A percentile compares a stretch with the other conserved stretches of the same genome.
These are phyloP conservation scores for Dactylonectria macrodidyma DNA, from an alignment of 2,329 filamentous ascomycete species.

Conservation along the genomic window DNA sequence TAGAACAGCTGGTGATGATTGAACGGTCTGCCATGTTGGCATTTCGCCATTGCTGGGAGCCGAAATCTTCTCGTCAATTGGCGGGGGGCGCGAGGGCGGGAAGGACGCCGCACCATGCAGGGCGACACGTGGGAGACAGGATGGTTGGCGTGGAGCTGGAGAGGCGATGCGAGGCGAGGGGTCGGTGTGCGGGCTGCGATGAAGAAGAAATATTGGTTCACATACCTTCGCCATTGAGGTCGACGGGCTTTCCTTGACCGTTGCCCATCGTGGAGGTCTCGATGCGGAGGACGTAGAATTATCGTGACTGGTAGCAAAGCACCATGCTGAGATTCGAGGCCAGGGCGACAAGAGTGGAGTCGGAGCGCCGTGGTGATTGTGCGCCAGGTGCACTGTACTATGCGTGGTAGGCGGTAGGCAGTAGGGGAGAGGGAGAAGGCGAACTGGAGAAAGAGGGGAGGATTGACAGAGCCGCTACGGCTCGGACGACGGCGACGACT, in stretches of 20 bases:
- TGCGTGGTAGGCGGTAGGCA: conserved; percentile 18
- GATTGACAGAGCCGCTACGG: conserved; percentile 1
- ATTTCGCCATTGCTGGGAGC: conserved; percentile 9
- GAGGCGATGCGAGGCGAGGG: conserved; percentile 25
- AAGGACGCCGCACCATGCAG: conserved; percentile 41
- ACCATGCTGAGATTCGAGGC: conserved; percentile 48
- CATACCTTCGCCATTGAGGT: conserved; percentile 92
- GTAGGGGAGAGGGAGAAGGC: conserved; percentile 15
- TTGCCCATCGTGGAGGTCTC: conserved; percentile 81
- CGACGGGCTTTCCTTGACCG: conserved; percentile 92
- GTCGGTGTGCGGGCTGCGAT: conserved; percentile 29
- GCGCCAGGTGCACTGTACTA: conserved; percentile 43
- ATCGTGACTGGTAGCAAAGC: conserved; percentile 48
- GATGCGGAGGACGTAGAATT: conserved; percentile 49
- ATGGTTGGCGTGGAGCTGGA: conserved; percentile 40
- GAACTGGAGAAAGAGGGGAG: conserved; percentile 23
- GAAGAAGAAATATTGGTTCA: conserved; percentile 30
- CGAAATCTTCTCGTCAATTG: conserved; percentile 25
- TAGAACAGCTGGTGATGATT: neutral
- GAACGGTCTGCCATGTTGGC: conserved; percentile 6
- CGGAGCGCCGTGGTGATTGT: conserved; percentile 42
- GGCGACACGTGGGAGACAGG: conserved; percentile 41
- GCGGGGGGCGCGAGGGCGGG: conserved; percentile 30
- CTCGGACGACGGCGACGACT: conserved; percentile 17
- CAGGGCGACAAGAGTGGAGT: conserved; percentile 44